Base-by-base conservation (phyloP, 2,329 filamentous ascomycete genomes). In the Cladophialophora psammophila region DNA sequence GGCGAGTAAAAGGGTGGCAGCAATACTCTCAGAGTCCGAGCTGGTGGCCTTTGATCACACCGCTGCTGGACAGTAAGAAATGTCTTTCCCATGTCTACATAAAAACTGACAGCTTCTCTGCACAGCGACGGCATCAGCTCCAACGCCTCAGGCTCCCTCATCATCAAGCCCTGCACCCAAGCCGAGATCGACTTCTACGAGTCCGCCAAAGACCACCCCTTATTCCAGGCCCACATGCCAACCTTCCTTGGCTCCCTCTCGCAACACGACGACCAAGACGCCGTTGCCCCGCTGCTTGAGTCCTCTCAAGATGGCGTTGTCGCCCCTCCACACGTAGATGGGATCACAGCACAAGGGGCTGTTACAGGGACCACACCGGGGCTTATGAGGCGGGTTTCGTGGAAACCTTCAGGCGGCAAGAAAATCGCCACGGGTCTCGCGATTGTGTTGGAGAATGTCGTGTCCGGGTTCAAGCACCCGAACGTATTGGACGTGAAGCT, bases 401-500 rank as follows among this genome's bases (percentile, higher is more conserved):
- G 82, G 82, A 77, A 79, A 26, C 82, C 82, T 0, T 82, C 86
- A 0, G 83, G 83, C 26, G 88, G 87, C 53, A 84, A 83, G 68
- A 94, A 87, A 71, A 78, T 98, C 67, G 84, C 87, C 31, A 97
- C 93, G 0, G 89, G 93, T 63, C 84, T 88, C 63, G 91, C 92
- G 1, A 89, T 97, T 18, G 93, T 96, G 12, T 83, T 98, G 34
- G 91, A 94, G 76, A 97, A 97, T 76, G 87, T 92, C 6, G 89
- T 93, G 0, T 86, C 87, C 71, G 93, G 92, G 0, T 98, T 94
- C 82, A 87, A 86, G 74, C 86, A 87, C 66, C 93, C 95, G 6
- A 98, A 97, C 73, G 93, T 99, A 7, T 83, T 99, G 65, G 95
- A 99, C 76, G 87, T 96, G 71, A 99, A 99, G 81, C 87, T 99